Evolutionary conservation across 2,329 filamentous ascomycete species (phyloP).

Genomic region (Allantophomopsis lycopodina): DNA sequence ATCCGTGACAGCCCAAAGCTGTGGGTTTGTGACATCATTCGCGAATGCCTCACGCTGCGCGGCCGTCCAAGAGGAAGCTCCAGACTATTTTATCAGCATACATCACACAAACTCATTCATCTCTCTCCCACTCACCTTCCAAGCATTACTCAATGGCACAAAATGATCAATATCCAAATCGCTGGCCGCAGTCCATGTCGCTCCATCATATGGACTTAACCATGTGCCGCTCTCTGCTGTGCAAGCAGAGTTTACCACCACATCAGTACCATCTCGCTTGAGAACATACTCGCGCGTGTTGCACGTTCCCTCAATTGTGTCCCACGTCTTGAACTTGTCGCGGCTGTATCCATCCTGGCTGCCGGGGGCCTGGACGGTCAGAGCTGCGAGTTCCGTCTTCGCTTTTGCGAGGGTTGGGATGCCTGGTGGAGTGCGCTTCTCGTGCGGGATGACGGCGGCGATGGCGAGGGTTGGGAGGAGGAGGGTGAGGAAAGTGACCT

Average conservation of each 20-base stretch:
- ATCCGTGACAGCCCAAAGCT: slow-evolving; percentile 69
- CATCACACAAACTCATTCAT: no score
- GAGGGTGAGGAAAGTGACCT: slow-evolving; percentile 4
- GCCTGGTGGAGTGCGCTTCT: slow-evolving; percentile 33
- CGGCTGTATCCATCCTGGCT: slow-evolving; percentile 47
- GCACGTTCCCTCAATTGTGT: slow-evolving; percentile 49
- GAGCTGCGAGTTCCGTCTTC: slow-evolving; percentile 36
- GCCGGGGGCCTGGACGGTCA: slow-evolving; percentile 42
- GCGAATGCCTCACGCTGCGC: slow-evolving; percentile 54
- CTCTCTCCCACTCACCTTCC: slow-evolving; percentile 38
- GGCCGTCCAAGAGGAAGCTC: slow-evolving; percentile 60
- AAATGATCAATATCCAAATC: slow-evolving; percentile 77
- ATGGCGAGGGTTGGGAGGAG: slow-evolving; percentile 6
- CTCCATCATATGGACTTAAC: slow-evolving; percentile 62
- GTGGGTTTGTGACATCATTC: slow-evolving; percentile 63
- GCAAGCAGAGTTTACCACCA: slow-evolving; percentile 46
- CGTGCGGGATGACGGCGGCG: no score
- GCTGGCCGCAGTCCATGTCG: slow-evolving; percentile 49
- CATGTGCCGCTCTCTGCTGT: slow-evolving; percentile 52
- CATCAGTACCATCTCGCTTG: slow-evolving; percentile 55
- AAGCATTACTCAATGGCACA: slow-evolving; percentile 69
- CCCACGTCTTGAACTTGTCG: slow-evolving; percentile 60
- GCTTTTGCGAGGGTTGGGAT: slow-evolving; percentile 48
- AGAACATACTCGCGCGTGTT: slow-evolving; percentile 63
- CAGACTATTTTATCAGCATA: slow-evolving; percentile 33